Evolutionary conservation across 768 basidiomycete genomes (phyloP).

Genomic region (Cubamyces sp.): DNA sequence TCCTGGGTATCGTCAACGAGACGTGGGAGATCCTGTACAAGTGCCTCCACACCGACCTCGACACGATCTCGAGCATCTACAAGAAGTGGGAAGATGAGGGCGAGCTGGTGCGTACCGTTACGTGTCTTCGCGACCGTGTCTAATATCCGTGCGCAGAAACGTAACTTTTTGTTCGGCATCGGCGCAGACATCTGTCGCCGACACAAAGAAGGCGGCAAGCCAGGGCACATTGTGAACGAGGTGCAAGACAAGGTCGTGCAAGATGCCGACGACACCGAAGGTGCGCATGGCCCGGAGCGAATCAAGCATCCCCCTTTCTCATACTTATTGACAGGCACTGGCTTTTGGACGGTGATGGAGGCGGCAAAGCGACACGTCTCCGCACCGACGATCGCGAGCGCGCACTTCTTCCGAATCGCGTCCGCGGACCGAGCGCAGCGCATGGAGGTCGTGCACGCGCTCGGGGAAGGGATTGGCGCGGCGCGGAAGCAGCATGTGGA

Average conservation of each 20-base stretch:
- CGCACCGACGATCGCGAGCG: conserved; percentile 29
- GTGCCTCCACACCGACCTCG: conserved; percentile 24
- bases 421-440: conserved; percentile 29
- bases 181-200: conserved; percentile 30
- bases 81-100: conserved; percentile 23
- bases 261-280: conserved; percentile 29
- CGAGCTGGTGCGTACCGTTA: conserved; percentile 23
- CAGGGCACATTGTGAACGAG: conserved; percentile 26
- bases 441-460: conserved; percentile 23
- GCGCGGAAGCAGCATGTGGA: conserved; percentile 24
- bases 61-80: conserved; percentile 25
- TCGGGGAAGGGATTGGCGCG: conserved; percentile 18
- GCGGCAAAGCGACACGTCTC: conserved; percentile 26
- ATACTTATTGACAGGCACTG: conserved; percentile 22
- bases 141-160: conserved; percentile 16
- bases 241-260: conserved; percentile 32
- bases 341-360: conserved; percentile 30
- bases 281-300: background rate
- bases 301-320: background rate
- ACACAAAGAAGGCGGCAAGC: conserved; percentile 16
- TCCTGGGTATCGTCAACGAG: conserved; percentile 27
- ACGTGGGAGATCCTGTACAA: conserved; percentile 30
- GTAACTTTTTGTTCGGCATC: conserved; percentile 29
- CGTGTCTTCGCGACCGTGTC: background rate
- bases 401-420: conserved; percentile 32